Evolutionary conservation across 1,284 basidiomycete species (phyloP).

Genomic region (Puccinia brachypodii): DNA sequence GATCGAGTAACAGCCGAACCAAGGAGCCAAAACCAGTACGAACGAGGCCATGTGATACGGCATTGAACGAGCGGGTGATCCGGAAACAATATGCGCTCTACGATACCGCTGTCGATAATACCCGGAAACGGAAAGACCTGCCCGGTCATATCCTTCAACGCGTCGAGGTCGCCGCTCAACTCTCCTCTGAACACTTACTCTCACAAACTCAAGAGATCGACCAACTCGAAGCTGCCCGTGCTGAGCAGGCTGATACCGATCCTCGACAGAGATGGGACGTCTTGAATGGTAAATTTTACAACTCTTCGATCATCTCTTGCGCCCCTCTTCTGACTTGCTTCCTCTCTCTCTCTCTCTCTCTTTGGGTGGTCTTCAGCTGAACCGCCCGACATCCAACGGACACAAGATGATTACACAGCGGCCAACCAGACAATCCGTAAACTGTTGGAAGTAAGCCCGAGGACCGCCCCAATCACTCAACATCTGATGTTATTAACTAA

Average conservation of each 20-base stretch:
- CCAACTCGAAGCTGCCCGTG: not conserved
- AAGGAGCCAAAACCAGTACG: not conserved
- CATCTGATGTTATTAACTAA: not conserved
- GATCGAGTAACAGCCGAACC: not conserved
- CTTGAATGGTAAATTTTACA: constrained; percentile 16
- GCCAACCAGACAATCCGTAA: not conserved
- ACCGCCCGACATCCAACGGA: not conserved
- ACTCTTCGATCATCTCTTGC: not conserved
- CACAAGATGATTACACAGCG: constrained; percentile 17
- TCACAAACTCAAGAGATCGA: not conserved
- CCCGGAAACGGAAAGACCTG: constrained; percentile 39
- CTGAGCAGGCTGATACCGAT: not conserved
- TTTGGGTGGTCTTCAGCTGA: not conserved
- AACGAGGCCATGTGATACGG: constrained; percentile 32
- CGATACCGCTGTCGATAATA: constrained; percentile 36
- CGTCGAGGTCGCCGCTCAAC: constrained; percentile 10
- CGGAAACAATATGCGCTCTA: constrained; percentile 38
- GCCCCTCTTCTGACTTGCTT: not conserved
- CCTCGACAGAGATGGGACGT: constrained; percentile 30
- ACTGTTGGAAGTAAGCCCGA: constrained; percentile 12
- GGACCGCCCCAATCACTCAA: not conserved
- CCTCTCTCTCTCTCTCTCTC: not conserved
- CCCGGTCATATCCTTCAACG: constrained; percentile 6
- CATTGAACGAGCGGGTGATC: constrained; percentile 33
- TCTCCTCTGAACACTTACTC: not conserved